Evolutionary conservation across 352 stramenopile species (phyloP), one percentile per base, ranked within the genome.

Genomic region (Globisporangium paroecandrum): DNA sequence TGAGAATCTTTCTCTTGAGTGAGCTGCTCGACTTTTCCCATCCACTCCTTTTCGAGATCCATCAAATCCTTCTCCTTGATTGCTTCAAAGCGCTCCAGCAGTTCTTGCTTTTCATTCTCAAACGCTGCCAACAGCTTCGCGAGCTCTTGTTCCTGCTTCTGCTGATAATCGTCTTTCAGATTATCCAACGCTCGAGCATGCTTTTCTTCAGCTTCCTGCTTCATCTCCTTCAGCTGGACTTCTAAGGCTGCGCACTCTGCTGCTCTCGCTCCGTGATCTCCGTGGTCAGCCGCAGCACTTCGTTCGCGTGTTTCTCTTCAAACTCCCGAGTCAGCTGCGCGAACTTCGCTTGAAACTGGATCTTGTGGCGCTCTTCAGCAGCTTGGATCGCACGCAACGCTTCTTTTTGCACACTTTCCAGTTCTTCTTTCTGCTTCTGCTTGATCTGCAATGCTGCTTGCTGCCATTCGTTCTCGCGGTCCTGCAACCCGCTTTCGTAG

Each of bases 381-480:
- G 79, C 82, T 59, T 80, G 71, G 29, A 94, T 87, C 1, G 86
- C 86, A 25, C 75, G 72, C 32, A 91, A n/a, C 9, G 81, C 83
- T 49, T 91, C 83, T 13, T 77, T 78, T 46, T 89, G 80, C 4
- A 90, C 77, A 27, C 63, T 75, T 15, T 81, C 72, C 12, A 94
- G 70, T 64, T 91, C 84, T 41, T 91, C 81, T 27, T 87, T 85
- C 43, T 94, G 86, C 38, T 83, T 81, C 18, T 79, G 76, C 60
- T 94, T 94, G 67, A 94, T 93, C 58, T 89, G 76, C 4, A 72
- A 20, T 2, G 86, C 86, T 3, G 86, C 86, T 53, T 88, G 78
- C 61, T 93, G 86, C 86, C 86, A 94, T 51, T 93, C 84, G 10
- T 72, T 78, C 63, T 94, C 86, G 1, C 86, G 84, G 69, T 94